Evolutionary conservation across 1,284 basidiomycete species (phyloP), one percentile per base, ranked within the genome.

Genomic region (Leccinum fuscescens): DNA sequence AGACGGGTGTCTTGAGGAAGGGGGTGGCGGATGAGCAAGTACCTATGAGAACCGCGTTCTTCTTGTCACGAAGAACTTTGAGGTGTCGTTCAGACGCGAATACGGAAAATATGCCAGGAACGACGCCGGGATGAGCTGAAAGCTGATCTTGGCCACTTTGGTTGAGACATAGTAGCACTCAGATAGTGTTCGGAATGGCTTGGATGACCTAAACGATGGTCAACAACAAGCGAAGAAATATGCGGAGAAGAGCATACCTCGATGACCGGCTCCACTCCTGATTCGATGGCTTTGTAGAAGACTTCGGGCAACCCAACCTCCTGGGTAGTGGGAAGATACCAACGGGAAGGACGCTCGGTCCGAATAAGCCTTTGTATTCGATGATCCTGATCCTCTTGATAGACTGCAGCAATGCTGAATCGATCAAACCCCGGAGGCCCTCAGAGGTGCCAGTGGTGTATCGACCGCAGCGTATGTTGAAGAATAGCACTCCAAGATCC

Each of bases 111-210:
- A 98, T 86, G 54, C 88, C 85, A 7, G 88, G 87, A 65, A 99
- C 90, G 62, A 98, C 86, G 58, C 82, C 84, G 1, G 92, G 89
- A 52, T 89, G 87, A 9, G 84, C 83, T n/a, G 86, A 78, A 46
- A 98, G 85, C 68, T 93, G 90, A 42, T 92, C 85, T 67, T 97
- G 87, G 3, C 97, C 97, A 2, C 85, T 79, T 66, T 93, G 89
- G 71, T 99, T 99, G 58, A 99, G 83, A 73, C 96, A 99, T 50
- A 99, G 82, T 0, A 35, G 35, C 35, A 97, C 97, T 37, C 96
- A 96, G 57, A 99, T 87, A 17, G 95, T 96, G 69, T 96, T 96
- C 0, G 95, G 93, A 58, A 98, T 88, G 0, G 95, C 87, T 78
- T 92, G 89, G 56, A 99, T 88, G 56, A 98, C 90, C 87, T 96